Evolutionary conservation across 805 yeast species (phyloP), one percentile per base, ranked within the genome.

Genomic region (Candida sakaeoensis): DNA sequence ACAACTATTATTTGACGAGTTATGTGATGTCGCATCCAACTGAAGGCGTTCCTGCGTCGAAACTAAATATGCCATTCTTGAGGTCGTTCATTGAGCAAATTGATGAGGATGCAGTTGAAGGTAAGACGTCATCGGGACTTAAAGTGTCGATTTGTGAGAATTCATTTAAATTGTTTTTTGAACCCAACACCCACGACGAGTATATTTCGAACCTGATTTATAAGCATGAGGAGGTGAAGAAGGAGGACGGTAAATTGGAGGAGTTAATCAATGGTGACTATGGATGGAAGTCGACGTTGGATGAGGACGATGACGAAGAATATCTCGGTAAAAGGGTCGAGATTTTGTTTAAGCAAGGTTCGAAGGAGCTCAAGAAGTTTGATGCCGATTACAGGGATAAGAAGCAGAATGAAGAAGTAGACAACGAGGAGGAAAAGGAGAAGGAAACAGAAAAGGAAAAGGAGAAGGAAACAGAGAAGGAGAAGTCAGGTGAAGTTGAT

Each of bases 11-110:
- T 57, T 75, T 93, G 37, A 91, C 98, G 0, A 85, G 95, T 31
- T 93, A 85, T 60, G 77, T 90, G 31, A 84, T 93, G 85, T 84
- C 95, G 3, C 95, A 88, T 53, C 98, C 99, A 27, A 93, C 99
- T 2, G 99, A 93, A 61, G 98, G 98, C 22, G 84, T 93, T 13
- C 81, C 88, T 13, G 78, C 86, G 14, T 80, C 84, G 31, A 80
- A 79, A 49, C 75, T 93, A 40, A 75, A 76, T 46, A 70, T 87
- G 60, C 98, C 98, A 18, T 85, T 91, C 61, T 66, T 86, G 48
- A 82, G 79, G 50, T 58, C 75, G 4, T 73, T 70, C 39, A 63
- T 80, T 33, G 77, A 79, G 33, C 72, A 66, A 36, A 75, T 77
- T 8, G 80, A 69, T 33, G 78, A 72, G 39, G 83, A 77, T 13